Base-by-base conservation (phyloP, 306 rosid genomes). In the Dryas alaskensis region DNA sequence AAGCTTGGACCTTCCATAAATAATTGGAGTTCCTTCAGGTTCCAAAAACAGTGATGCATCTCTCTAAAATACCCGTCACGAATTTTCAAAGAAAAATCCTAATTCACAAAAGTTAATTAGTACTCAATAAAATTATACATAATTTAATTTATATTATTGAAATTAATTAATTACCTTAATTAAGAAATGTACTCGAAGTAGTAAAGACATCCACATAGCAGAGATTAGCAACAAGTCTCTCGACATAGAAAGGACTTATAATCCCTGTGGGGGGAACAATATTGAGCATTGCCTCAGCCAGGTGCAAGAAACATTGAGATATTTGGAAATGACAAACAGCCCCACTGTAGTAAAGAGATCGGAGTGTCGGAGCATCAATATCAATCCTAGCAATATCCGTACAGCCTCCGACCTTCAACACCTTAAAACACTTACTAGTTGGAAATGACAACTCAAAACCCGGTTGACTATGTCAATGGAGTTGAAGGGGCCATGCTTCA, bases 21-120 rank as follows among this genome's bases (percentile, higher is more conserved):
- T 63, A 88, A 8, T n/a, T 83, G 88, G 54, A 88, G 78, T 11
- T 85, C 88, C 79, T 2, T 70, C 8, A 88, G 39, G 45, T 55
- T 69, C 19, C 6, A 4, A 3, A 85, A 76, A 16, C 27, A 0
- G 42, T 60, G 78, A 1, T 39, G 0, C 10, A 22, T 10, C 16
- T 73, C 84, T 37, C 10, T 39, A 13, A 52, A 60, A 45, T 1
- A 0, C 8, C 79, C 77, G 54, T 12, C 7, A 12, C 81, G 75
- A 48, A 73, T 3, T 66, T 60, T 81, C 4, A 77, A 5, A 11
- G 79, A 3, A 60, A 85, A 27, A 55, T 80, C 84, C 87, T 87
- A 17, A 67, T 49, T 37, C 7, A 19, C 17, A 46, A 73, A 73
- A 67, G 22, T 19, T 19, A 19, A 19, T 19, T 19, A 19, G 22